Base-by-base conservation (phyloP, 192 early-diverging fungal species). In the Diversispora eburnea region DNA sequence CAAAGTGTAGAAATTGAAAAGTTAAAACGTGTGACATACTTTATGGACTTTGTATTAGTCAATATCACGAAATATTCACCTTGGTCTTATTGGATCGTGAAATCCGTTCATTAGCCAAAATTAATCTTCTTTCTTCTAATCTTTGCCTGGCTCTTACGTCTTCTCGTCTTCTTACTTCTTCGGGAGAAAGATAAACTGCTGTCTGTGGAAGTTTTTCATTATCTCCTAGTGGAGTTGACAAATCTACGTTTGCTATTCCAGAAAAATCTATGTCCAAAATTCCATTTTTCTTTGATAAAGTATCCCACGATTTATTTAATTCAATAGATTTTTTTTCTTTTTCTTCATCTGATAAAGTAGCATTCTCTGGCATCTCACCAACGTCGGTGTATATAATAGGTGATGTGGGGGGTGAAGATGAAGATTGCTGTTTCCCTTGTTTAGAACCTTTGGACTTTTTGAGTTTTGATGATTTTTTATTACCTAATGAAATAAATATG, bases 321-420 rank as follows among this genome's bases (percentile, higher is more conserved):
- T 20, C 19, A 49, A 70, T 55, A 63, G 77, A 39, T 5, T 13
- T 46, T 66, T 73, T 52, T 33, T 81, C 77, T 42, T 48, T 75
- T 54, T 74, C 73, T 5, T 85, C 85, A 9, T 88, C 87, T 25
- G 85, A 85, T 13, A 80, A 19, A 19, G 75, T 81, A 6, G 85
- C 87, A 73, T 86, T 82, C 60, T 88, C 87, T 0, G 87, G 87
- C 80, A 86, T 86, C 41, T 88, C 87, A 62, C 86, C 87, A 22
- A 75, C 17, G 59, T 84, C 79, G 13, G 87, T 85, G 69, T 85
- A 86, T 33, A 84, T 79, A 5, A 84, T 69, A 4, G 80, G 83
- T 15, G 60, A 63, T 2, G 52, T 48, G 0, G 81, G 75, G 0
- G 83, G 77, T 15, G 82, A 78, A 9, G 77, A 67, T 1, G 74